Percentiles rank a stretch among this genome's conserved stretches.
Evolutionary conservation across 164 flowering plant species (phyloP).

Genomic region (grape (Vitis vinifera)): ASM3070453v1 NC_081808.1:21681501-21682000

Average conservation of each 20-base stretch:
- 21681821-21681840: neutral
- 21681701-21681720: no score
- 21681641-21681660: no score
- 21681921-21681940: neutral
- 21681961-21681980: constrained; percentile 89
- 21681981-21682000: constrained; percentile 89
- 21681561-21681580: neutral
- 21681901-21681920: neutral
- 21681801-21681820: neutral
- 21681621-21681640: no score
- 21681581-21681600: neutral
- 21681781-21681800: no score
- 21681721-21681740: neutral
- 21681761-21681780: neutral
- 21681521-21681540: neutral
- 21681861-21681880: neutral
- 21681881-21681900: no score
- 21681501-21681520: neutral
- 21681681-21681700: no score
- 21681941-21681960: constrained; percentile 89
- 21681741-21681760: neutral
- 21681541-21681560: neutral
- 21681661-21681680: no score
- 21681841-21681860: neutral
- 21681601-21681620: no score